Evolutionary conservation across 2,329 filamentous ascomycete genomes (phyloP), one percentile per base, ranked within the genome.

Genomic region (Colletotrichum melonis): DNA sequence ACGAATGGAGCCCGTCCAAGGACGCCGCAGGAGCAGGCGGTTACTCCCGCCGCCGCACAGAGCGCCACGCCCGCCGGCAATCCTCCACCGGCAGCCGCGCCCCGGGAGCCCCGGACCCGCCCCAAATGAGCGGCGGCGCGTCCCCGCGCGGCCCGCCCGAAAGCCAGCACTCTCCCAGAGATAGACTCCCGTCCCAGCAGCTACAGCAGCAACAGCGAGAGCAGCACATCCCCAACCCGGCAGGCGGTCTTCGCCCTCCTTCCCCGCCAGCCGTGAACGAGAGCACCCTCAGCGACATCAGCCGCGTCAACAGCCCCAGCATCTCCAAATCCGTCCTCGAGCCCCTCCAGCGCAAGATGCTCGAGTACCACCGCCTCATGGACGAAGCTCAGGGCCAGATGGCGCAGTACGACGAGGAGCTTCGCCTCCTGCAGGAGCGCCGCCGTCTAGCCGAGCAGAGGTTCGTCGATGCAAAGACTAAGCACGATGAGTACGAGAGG

Each of bases 281-380:
- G 42, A 49, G 26, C 60, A 75, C 19, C 75, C 65, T 9, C 75
- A 76, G 63, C 74, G 78, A 76, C 57, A 84, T 86, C 78, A 80
- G 80, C 74, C 84, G 85, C n/a, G 79, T 86, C 69, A 82, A 85
- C 74, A 85, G 83, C 72, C 85, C 85, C 22, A 84, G 81, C 77
- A 82, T 86, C 63, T 77, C 81, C 65, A 81, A 84, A 73, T 84
- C 80, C 75, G 85, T 86, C 69, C 82, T 86, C 42, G 82, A 84
- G 73, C 85, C 85, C 5, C 83, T 86, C 0, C 83, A 85, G 72
- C 80, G 81, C 64, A 86, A 86, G 78, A 82, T 86, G 55, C 78
- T 79, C 60, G 84, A 86, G 80, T 86, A 86, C 78, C 78, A 82
- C 16, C 78, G 75, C 56, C 77, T 84, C 56, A 86, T 86, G 85